Evolutionary conservation across 257 asterid genomes (phyloP).

Genomic region (Petunia secreta): DNA sequence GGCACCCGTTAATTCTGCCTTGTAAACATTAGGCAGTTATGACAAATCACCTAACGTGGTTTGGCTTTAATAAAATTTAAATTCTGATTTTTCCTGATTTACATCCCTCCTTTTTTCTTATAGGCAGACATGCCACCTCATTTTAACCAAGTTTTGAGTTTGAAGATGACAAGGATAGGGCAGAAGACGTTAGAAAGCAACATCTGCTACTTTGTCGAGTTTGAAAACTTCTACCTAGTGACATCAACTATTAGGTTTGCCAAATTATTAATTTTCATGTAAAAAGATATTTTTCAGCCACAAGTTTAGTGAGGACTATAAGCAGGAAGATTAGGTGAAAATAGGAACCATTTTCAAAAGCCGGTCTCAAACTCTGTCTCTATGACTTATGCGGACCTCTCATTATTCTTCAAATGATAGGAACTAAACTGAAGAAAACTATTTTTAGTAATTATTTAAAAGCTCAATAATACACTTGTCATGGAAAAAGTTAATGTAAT

Average conservation of each 20-base stretch:
- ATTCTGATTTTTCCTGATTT: too few relatives aligned
- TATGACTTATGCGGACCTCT: neutral
- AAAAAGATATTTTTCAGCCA: neutral
- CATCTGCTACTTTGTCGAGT: conserved; percentile 8
- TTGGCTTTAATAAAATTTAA: too few relatives aligned
- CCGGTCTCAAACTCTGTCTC: neutral
- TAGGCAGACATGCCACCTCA: neutral
- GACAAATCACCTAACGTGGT: too few relatives aligned
- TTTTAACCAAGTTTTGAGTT: neutral
- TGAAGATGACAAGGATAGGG: neutral
- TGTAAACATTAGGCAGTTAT: too few relatives aligned
- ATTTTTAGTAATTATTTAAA: neutral
- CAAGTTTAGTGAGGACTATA: neutral
- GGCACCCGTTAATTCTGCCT: too few relatives aligned
- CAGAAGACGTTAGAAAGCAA: neutral
- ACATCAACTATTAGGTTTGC: conserved; percentile 9
- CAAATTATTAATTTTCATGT: neutral
- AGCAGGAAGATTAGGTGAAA: neutral
- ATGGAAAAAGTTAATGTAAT: neutral
- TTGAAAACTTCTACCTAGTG: conserved; percentile 7
- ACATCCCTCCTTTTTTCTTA: too few relatives aligned
- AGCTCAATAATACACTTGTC: neutral
- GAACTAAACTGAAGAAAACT: neutral
- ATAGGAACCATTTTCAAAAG: conserved; percentile 2
- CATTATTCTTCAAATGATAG: conserved; percentile 9